A percentile compares a stretch with the other conserved stretches of the same genome.
phyloP scores from a whole-genome alignment of 768 basidiomycete species.

The Mycena rebaudengoi region DNA sequence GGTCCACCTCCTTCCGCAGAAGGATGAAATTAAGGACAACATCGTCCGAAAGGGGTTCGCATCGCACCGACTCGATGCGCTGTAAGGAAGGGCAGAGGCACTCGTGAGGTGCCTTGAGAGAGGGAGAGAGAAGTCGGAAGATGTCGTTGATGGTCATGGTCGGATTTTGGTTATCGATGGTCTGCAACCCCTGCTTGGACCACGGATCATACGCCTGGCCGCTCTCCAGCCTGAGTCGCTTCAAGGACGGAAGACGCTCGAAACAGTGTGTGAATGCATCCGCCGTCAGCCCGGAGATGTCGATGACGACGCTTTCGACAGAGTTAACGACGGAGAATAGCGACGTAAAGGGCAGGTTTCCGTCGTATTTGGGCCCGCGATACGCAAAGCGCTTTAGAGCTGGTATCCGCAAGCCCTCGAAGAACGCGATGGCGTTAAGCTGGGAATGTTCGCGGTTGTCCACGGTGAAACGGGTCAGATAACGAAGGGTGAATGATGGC shows the following conservation, averaged over 20 bases:
- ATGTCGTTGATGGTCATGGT: conserved; percentile 3
- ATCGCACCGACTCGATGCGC: neutral
- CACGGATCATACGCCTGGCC: conserved; percentile 1
- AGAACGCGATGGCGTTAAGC: neutral
- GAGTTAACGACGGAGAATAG: conserved; percentile 1
- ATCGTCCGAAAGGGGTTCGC: conserved; percentile 7
- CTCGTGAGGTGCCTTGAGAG: neutral
- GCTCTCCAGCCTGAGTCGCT: neutral
- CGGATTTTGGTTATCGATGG: neutral
- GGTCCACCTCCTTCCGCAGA: neutral
- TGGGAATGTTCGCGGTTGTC: conserved; percentile 14
- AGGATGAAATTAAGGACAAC: conserved; percentile 9
- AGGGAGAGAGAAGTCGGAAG: conserved; percentile 7
- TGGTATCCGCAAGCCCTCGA: neutral
- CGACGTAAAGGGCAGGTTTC: neutral
- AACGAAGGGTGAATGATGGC: neutral
- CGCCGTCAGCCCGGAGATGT: neutral
- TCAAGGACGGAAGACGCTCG: neutral
- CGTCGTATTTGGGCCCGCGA: conserved; percentile 2
- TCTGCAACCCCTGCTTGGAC: neutral
- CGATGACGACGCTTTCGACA: neutral
- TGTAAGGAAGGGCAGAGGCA: neutral
- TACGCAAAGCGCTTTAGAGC: conserved; percentile 1
- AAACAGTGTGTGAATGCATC: neutral
- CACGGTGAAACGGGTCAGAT: neutral